These are phyloP conservation scores for Carpinus fangiana DNA, from an alignment of 306 rosid species.

Conservation along the genomic window DNA sequence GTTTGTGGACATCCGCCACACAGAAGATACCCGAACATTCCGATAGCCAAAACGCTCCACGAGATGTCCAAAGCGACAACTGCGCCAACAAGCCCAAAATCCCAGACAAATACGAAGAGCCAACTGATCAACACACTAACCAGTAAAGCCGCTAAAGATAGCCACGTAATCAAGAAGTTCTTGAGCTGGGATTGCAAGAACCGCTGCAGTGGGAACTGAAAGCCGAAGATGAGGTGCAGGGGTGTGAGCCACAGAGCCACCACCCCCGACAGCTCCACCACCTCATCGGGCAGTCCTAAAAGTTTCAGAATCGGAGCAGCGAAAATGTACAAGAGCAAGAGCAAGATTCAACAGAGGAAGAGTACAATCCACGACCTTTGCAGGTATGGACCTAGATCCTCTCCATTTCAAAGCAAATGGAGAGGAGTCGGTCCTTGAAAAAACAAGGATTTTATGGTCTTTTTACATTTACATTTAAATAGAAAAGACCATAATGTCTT, in stretches of 20 bases:
- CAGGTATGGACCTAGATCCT: too few species aligned
- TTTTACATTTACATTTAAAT: too few species aligned
- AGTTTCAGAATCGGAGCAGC: conserved; percentile 54
- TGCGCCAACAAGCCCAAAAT: conserved; percentile 63
- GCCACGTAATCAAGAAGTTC: conserved; percentile 53
- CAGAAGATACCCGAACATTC: conserved; percentile 36
- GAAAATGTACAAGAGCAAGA: conserved; percentile 55
- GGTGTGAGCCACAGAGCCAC: conserved; percentile 76
- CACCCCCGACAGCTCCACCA: conserved; percentile 52
- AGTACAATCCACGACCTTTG: conserved; percentile 68
- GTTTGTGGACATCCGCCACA: conserved; percentile 72
- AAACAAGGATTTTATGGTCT: too few species aligned
- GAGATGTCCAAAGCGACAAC: conserved; percentile 66
- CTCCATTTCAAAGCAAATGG: too few species aligned
- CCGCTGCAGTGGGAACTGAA: conserved; percentile 69
- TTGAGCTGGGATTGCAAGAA: conserved; percentile 79
- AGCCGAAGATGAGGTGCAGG: conserved; percentile 75
- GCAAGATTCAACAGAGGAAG: conserved; percentile 46
- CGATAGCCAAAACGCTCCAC: conserved; percentile 66
- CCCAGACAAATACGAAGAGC: conserved; percentile 48
- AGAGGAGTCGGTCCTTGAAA: too few species aligned
- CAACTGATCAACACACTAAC: conserved; percentile 43
- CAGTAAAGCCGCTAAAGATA: conserved; percentile 40
- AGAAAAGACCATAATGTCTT: too few species aligned
- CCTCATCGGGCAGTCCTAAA: conserved; percentile 58